Conservation (phyloP, 805 yeast species). For the Sporopachydermia lactativora region DNA sequence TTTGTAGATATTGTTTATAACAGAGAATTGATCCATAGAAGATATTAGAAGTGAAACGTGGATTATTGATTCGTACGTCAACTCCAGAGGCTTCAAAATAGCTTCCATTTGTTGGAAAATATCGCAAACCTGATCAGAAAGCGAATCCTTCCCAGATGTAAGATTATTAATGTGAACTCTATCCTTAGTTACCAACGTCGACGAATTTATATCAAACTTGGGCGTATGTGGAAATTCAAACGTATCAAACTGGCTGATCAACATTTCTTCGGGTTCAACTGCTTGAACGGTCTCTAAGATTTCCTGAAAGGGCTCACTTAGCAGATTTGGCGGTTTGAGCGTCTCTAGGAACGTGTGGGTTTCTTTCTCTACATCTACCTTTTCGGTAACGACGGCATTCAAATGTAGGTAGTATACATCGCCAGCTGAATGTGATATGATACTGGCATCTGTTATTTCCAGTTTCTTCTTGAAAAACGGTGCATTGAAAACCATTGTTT, state of each 20-base stretch:
- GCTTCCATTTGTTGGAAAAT: constrained; percentile 31
- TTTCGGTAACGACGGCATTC: constrained; percentile 31
- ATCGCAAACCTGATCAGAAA: constrained; percentile 32
- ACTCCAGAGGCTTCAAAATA: constrained; percentile 18
- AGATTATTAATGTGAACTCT: constrained; percentile 32
- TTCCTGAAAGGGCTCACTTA: constrained; percentile 27
- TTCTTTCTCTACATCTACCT: constrained; percentile 12
- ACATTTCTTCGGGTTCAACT: constrained; percentile 3
- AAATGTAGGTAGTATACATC: constrained; percentile 59
- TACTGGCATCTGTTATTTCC: constrained; percentile 24
- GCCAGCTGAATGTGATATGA: constrained; percentile 36
- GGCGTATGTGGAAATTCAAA: neutral
- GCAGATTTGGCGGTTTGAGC: constrained; percentile 15
- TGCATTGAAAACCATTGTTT: constrained; percentile 81
- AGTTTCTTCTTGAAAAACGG: constrained; percentile 57
- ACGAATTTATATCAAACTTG: neutral
- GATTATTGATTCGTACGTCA: constrained; percentile 35
- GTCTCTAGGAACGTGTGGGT: constrained; percentile 12
- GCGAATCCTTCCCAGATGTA: constrained; percentile 15
- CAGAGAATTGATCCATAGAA: constrained; percentile 50
- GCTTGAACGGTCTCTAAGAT: constrained; percentile 15
- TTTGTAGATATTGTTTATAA: constrained; percentile 48
- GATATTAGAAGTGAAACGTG: constrained; percentile 45
- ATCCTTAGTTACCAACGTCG: constrained; percentile 15
- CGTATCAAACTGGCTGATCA: neutral